Percentiles rank a stretch among this genome's conserved stretches.
Conservation (phyloP, 345 rosid species). For the Eucalyptus microcorys region DNA sequence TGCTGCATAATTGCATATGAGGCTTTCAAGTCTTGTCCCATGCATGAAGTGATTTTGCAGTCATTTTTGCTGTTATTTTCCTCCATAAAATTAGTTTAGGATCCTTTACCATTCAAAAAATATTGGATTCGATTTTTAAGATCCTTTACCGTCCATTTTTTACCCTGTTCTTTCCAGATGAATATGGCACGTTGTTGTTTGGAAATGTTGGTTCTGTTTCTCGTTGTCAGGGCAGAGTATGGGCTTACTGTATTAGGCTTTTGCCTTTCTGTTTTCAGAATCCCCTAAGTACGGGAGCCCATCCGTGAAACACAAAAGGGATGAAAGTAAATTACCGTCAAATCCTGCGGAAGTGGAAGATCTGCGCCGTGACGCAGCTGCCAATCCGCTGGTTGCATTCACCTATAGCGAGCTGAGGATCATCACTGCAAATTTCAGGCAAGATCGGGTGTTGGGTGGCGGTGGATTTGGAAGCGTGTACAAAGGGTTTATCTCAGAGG, state of each 20-base stretch:
- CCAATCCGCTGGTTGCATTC: constrained; percentile 82
- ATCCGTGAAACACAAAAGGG: constrained; percentile 15
- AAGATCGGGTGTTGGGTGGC: constrained; percentile 86
- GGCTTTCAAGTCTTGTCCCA: not conserved
- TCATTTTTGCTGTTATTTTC: not conserved
- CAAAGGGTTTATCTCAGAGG: constrained; percentile 66
- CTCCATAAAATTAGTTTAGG: not conserved
- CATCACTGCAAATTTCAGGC: constrained; percentile 80
- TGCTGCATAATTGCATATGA: not conserved
- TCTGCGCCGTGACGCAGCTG: constrained; percentile 62
- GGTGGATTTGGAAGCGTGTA: constrained; percentile 96
- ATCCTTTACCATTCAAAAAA: not conserved
- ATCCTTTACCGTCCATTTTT: not conserved
- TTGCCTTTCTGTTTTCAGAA: constrained; percentile 18
- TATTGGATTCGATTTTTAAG: not conserved
- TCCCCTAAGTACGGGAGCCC: constrained; percentile 51
- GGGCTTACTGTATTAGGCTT: not conserved
- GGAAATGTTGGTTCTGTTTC: not conserved
- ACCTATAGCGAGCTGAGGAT: constrained; percentile 60
- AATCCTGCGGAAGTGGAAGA: constrained; percentile 95
- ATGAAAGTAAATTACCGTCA: constrained; percentile 62
- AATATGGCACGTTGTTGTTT: not conserved
- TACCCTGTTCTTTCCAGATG: not conserved
- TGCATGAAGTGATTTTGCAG: not conserved
- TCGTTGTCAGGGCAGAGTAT: not conserved